A percentile compares a stretch with the other conserved stretches of the same genome.
Conservation (phyloP, 208 protist species). For the Wallacemonas collosoma region DNA sequence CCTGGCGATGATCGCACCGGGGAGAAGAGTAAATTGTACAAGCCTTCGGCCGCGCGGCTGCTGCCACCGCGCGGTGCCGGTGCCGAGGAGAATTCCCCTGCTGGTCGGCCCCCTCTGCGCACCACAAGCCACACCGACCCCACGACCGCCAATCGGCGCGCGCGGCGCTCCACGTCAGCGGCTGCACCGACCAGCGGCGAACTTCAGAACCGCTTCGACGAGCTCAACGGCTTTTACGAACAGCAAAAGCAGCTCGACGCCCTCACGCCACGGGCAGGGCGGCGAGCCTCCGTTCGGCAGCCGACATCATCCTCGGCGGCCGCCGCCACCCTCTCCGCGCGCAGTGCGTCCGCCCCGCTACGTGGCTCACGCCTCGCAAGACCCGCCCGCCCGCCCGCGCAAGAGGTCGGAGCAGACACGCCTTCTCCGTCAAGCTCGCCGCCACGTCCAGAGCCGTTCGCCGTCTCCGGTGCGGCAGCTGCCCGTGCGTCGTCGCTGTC, state of each 20-base stretch:
- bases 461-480: not conserved
- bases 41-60: not conserved
- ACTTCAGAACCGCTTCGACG: slow-evolving; percentile 61
- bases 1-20: not conserved
- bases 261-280: slow-evolving; percentile 17
- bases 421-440: slow-evolving; percentile 7
- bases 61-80: not conserved
- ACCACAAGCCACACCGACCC: slow-evolving; percentile 1
- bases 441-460: not conserved
- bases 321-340: not conserved
- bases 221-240: slow-evolving; percentile 68
- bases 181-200: slow-evolving; percentile 56
- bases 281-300: not conserved
- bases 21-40: not conserved
- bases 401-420: not conserved
- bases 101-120: slow-evolving; percentile 4
- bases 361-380: slow-evolving; percentile 4
- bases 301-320: not conserved
- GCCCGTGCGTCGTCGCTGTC: slow-evolving; percentile 24
- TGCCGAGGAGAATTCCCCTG: slow-evolving; percentile 6
- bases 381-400: not conserved
- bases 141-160: slow-evolving; percentile 6
- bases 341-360: not conserved
- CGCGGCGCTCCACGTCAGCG: slow-evolving; percentile 45
- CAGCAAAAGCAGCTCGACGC: slow-evolving; percentile 25